Conservation (phyloP, 2,329 filamentous ascomycete genomes). For the Chaetomiaceae sp. region DNA sequence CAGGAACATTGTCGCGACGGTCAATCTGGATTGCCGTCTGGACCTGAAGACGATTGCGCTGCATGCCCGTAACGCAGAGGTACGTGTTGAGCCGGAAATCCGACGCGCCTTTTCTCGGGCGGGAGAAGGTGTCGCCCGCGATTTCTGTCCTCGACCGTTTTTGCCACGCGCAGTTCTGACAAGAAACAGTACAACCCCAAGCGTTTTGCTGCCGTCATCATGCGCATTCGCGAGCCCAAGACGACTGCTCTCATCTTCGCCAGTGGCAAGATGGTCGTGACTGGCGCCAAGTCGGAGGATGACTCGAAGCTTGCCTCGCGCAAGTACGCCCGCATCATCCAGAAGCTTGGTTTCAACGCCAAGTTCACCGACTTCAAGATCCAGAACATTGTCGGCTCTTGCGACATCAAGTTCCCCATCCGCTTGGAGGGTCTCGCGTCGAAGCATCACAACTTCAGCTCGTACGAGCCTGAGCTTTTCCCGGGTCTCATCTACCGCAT, state of each 20-base stretch:
- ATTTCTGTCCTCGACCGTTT: conserved; percentile 21
- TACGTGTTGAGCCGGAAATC: conserved; percentile 21
- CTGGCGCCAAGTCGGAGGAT: conserved; percentile 95
- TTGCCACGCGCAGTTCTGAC: conserved; percentile 31
- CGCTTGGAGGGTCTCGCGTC: conserved; percentile 92
- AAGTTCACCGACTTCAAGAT: conserved; percentile 99
- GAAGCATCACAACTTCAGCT: conserved; percentile 98
- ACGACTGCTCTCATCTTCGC: conserved; percentile 98
- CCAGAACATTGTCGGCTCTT: conserved; percentile 97
- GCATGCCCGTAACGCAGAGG: conserved; percentile 91
- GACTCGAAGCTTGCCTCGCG: conserved; percentile 94
- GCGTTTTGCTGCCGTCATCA: conserved; percentile 99
- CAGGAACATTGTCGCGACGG: conserved; percentile 95
- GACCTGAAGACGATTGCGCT: conserved; percentile 98
- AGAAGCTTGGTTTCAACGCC: conserved; percentile 98
- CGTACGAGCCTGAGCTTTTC: conserved; percentile 97
- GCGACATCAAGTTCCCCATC: conserved; percentile 99
- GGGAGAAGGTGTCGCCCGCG: neutral
- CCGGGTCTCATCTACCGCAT: conserved; percentile 99
- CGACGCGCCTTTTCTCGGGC: conserved; percentile 4
- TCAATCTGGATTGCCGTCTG: conserved; percentile 94
- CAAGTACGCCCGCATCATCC: conserved; percentile 98
- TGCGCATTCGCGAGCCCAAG: conserved; percentile 99
- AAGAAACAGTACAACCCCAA: conserved; percentile 36
- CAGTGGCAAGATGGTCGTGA: conserved; percentile 98